Percentiles rank a stretch among this genome's conserved stretches.
These are phyloP conservation scores for Nemania sp. DNA, from an alignment of 2,329 filamentous ascomycete species.

Conservation along the genomic window DNA sequence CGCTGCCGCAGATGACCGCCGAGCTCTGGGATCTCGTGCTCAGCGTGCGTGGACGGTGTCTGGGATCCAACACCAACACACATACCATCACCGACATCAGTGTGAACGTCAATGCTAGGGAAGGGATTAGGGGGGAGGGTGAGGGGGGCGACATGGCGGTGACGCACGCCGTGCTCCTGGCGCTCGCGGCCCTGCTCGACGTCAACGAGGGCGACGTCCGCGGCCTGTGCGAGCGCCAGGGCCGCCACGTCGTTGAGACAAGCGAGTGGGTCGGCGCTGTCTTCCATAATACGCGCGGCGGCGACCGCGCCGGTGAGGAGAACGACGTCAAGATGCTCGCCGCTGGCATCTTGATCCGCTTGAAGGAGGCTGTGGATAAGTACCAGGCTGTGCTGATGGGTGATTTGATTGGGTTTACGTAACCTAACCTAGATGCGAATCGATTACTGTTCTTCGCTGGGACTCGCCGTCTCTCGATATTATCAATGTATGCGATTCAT, in stretches of 20 bases:
- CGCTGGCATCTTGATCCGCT: constrained; percentile 74
- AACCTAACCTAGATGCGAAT: constrained; percentile 7
- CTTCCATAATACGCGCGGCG: constrained; percentile 63
- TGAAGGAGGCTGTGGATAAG: constrained; percentile 80
- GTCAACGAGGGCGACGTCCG: constrained; percentile 75
- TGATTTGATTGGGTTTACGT: constrained; percentile 54
- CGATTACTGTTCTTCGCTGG: no score
- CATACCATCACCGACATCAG: no score
- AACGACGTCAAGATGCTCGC: constrained; percentile 78
- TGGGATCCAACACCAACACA: constrained; percentile 44
- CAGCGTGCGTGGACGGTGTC: constrained; percentile 59
- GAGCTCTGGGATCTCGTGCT: constrained; percentile 87
- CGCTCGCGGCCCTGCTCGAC: constrained; percentile 78
- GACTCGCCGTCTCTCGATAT: no score
- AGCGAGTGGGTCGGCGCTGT: constrained; percentile 81
- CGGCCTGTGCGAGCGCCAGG: constrained; percentile 72
- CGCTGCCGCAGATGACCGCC: constrained; percentile 76
- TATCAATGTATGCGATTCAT: no score
- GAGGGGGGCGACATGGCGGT: constrained; percentile 59
- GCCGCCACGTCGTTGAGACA: constrained; percentile 79
- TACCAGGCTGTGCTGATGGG: constrained; percentile 79
- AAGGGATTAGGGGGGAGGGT: constrained; percentile 5
- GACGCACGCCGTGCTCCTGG: constrained; percentile 75
- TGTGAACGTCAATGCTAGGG: no score
- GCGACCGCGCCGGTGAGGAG: constrained; percentile 64